Evolutionary conservation across 768 basidiomycete genomes (phyloP).

Genomic region (Coprinopsis sp.): DNA sequence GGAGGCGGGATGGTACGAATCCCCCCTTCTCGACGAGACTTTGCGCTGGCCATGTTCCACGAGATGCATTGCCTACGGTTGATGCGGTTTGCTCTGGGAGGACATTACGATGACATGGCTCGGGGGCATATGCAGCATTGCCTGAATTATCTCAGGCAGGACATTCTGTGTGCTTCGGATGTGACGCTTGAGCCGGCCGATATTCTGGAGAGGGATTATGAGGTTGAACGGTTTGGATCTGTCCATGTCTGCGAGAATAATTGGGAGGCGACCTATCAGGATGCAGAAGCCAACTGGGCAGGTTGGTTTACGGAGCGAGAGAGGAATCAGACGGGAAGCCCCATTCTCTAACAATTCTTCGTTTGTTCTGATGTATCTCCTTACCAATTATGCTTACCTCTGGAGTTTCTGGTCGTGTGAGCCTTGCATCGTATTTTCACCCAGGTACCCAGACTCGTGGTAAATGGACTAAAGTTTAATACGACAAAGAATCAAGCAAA

Average conservation of each 20-base stretch:
- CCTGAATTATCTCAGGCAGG: slow-evolving; percentile 32
- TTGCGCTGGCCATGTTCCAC: slow-evolving; percentile 35
- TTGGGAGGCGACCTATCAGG: background rate
- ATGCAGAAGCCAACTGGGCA: background rate
- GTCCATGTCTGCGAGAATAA: background rate
- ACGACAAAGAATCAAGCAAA: too few relatives aligned
- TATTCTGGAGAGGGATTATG: slow-evolving; percentile 14
- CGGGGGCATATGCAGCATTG: slow-evolving; percentile 30
- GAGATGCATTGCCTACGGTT: slow-evolving; percentile 30
- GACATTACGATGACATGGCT: background rate
- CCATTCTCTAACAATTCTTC: too few relatives aligned
- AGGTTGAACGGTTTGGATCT: background rate
- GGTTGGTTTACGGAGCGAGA: too few relatives aligned
- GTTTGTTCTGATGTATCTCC: too few relatives aligned
- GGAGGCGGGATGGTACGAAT: slow-evolving; percentile 27
- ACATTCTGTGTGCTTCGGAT: slow-evolving; percentile 30
- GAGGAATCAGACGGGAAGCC: too few relatives aligned
- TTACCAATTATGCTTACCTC: too few relatives aligned
- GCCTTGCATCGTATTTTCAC: too few relatives aligned
- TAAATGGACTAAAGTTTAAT: too few relatives aligned
- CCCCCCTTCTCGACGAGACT: slow-evolving; percentile 27
- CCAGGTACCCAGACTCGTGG: too few relatives aligned
- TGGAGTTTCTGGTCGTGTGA: too few relatives aligned
- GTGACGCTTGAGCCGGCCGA: slow-evolving; percentile 29
- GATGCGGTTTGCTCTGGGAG: background rate